A percentile compares a stretch with the other conserved stretches of the same genome.
These are phyloP conservation scores for Isochrysis galbana DNA, from an alignment of 78 protist species.

Conservation along the genomic window DNA sequence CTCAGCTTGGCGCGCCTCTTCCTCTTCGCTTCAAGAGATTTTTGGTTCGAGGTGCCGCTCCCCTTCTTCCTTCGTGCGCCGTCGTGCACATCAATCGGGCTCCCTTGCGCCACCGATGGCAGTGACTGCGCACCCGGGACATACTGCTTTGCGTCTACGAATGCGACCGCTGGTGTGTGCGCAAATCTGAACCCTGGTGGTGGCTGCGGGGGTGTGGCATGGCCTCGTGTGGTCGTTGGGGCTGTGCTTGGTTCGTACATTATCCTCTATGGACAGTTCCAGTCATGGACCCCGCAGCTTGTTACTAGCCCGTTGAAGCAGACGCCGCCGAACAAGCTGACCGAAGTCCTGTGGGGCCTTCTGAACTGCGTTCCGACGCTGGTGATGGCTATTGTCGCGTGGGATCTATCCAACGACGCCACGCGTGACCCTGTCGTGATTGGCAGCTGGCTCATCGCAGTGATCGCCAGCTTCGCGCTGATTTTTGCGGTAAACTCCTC, in stretches of 20 bases:
- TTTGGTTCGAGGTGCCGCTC: slow-evolving; percentile 59
- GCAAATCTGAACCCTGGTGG: slow-evolving; percentile 2
- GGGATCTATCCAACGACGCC: background rate
- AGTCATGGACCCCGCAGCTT: slow-evolving; percentile 29
- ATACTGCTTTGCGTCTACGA: no score
- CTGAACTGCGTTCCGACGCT: background rate
- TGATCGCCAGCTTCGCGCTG: background rate
- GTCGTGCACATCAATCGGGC: background rate
- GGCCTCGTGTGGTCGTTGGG: background rate
- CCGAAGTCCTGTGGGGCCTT: slow-evolving; percentile 33
- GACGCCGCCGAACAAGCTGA: slow-evolving; percentile 38
- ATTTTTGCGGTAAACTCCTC: slow-evolving; percentile 55
- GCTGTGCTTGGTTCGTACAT: background rate
- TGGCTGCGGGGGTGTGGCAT: slow-evolving; percentile 31
- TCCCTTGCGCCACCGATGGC: background rate
- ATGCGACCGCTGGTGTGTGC: background rate
- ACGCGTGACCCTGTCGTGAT: background rate
- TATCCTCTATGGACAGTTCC: background rate
- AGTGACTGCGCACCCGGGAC: background rate
- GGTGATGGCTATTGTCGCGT: background rate
- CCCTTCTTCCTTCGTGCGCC: slow-evolving; percentile 33
- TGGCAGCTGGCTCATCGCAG: background rate
- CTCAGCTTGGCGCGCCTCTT: slow-evolving; percentile 52
- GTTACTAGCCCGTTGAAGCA: slow-evolving; percentile 39
- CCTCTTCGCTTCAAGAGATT: slow-evolving; percentile 57